A percentile compares a stretch with the other conserved stretches of the same genome.
These are phyloP conservation scores for Corymbia calophylla DNA, from an alignment of 441 rosid genomes.

Conservation along the genomic window DNA sequence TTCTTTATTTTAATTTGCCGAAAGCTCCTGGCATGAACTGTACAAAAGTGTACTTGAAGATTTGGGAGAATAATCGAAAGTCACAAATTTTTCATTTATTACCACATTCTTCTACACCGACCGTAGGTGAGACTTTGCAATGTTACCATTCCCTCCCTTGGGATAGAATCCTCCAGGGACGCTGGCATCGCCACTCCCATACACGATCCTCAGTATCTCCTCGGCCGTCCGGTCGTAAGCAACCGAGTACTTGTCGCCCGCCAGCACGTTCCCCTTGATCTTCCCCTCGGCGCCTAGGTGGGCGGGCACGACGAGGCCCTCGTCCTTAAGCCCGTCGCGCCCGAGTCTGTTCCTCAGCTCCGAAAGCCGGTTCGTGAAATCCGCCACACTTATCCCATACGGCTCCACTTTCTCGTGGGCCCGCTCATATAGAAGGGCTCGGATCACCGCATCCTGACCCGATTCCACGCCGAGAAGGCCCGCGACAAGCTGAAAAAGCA, in stretches of 20 bases:
- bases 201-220: constrained; percentile 63
- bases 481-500: constrained; percentile 50
- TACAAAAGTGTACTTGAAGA: background rate
- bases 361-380: constrained; percentile 56
- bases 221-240: constrained; percentile 54
- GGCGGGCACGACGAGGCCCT: constrained; percentile 49
- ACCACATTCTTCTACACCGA: background rate
- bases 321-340: constrained; percentile 44
- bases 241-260: constrained; percentile 42
- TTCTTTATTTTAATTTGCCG: background rate
- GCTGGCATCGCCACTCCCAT: constrained; percentile 60
- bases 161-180: constrained; percentile 77
- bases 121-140: constrained; percentile 41
- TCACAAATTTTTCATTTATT: background rate
- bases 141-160: constrained; percentile 53
- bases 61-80: background rate
- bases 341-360: constrained; percentile 56
- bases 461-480: constrained; percentile 79
- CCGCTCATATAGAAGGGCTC: constrained; percentile 43
- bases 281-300: constrained; percentile 38
- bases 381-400: constrained; percentile 49
- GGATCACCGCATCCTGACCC: constrained; percentile 79
- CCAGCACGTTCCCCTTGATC: constrained; percentile 53
- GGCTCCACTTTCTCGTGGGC: constrained; percentile 34
- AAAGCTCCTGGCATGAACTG: background rate